Evolutionary conservation across 768 basidiomycete genomes (phyloP), one percentile per base, ranked within the genome.

Genomic region (Mycena alexandri): DNA sequence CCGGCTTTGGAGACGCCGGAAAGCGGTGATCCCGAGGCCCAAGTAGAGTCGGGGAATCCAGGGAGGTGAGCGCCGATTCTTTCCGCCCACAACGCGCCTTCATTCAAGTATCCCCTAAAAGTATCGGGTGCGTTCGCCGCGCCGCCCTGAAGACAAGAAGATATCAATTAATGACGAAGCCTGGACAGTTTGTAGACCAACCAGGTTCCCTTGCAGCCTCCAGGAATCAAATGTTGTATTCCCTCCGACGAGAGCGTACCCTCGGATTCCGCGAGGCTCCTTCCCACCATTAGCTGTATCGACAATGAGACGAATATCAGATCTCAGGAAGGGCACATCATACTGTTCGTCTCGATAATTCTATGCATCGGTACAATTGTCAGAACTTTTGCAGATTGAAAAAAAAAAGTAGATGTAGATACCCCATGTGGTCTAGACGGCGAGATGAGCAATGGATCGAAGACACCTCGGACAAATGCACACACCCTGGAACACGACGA

Each of bases 61-160:
- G 86, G 85, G 17, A 86, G 78, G 72, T 87, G 86, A 43, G 84
- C 86, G 5, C 86, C 85, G 50, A 82, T 77, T 29, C 86, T 75
- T 74, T 87, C 85, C 5, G 81, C 83, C 61, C 81, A 84, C 8
- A 85, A 72, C 1, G 84, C 85, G 14, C 86, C 86, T 76, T 85
- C 85, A 63, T 87, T 87, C 51, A 85, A 73, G 52, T 86, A 83
- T 29, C 85, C 86, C 22, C 86, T 77, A 64, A 78, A 79, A 16
- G 80, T 80, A 67, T 87, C 86, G 12, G 83, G 81, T 21, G 82
- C 69, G 29, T 79, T 68, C 13, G 77, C 76, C 22, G 82, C 82
- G 8, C 82, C 80, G 14, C 82, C 82, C 80, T 80, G n/a, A n/a
- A n/a, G n/a, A n/a, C n/a, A n/a, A n/a, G n/a, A n/a, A 57, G 61